Evolutionary conservation across 441 rosid species (phyloP), one percentile per base, ranked within the genome.

Genomic region (Erodium trifolium): DNA sequence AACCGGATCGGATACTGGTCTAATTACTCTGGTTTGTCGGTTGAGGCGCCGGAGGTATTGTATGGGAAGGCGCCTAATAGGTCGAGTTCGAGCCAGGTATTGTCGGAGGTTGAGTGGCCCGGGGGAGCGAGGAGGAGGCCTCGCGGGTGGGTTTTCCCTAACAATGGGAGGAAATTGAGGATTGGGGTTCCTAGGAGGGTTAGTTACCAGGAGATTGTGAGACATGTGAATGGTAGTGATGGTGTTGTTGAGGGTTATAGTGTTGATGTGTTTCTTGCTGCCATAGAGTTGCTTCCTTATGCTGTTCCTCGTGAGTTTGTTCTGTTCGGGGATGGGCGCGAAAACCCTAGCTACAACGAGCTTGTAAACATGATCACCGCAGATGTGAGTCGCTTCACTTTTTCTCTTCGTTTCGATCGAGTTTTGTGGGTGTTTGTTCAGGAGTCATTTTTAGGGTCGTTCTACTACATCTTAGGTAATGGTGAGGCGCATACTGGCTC

Each of bases 71-170:
- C 81, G 31, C 74, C 80, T 3, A 87, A 79, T 67, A 70, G 39
- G 67, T 86, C 92, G 31, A 82, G 72, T 13, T 63, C 85, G 0
- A 73, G 77, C 65, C 90, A 83, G 67, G 79, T 53, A 66, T 74
- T 93, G 39, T 57, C 74, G n/a, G 49, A 72, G 16, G 87, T 85
- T 62, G 66, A 89, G 18, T 93, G 97, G 97, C 98, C 98, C 0
- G 90, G 96, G 59, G 82, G 86, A 53, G 47, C 86, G 0, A 68
- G 70, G 9, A 71, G 77, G 57, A 84, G 73, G 69, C 98, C 98
- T 10, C 97, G 98, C 11, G 98, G 98, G 16, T 93, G 98, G 97
- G 92, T 87, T 68, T 90, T 88, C 72, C 91, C 97, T 0, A 84
- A 83, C 78, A 87, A 85, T 71, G 96, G 97, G 76, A 86, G 81